phyloP scores from a whole-genome alignment of 2,329 filamentous ascomycete species.

The Penicillium sp. region DNA sequence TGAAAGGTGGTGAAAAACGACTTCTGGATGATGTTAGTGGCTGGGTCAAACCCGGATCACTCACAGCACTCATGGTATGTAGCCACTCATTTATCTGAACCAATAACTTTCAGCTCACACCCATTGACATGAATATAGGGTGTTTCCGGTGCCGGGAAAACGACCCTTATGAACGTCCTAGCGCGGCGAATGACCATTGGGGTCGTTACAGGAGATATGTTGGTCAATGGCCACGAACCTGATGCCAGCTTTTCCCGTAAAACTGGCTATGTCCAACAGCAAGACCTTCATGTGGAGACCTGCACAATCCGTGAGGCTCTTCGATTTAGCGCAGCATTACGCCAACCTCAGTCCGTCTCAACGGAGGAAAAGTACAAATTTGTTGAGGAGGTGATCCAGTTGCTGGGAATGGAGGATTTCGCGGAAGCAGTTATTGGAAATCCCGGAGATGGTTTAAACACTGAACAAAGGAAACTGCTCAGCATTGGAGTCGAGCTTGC shows the following conservation, averaged over 20 bases:
- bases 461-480: constrained; percentile 65
- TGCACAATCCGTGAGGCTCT: constrained; percentile 84
- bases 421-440: constrained; percentile 84
- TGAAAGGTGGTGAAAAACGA: constrained; percentile 50
- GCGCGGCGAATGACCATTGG: constrained; percentile 59
- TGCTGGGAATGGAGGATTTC: constrained; percentile 84
- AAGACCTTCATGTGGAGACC: constrained; percentile 76
- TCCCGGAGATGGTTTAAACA: constrained; percentile 68
- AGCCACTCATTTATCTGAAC: not conserved
- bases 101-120: not conserved
- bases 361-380: constrained; percentile 72
- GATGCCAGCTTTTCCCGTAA: constrained; percentile 61
- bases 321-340: constrained; percentile 78
- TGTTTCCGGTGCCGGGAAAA: constrained; percentile 61
- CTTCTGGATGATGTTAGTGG: constrained; percentile 55
- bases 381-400: constrained; percentile 75
- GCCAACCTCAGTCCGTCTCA: constrained; percentile 70
- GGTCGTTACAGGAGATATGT: constrained; percentile 63
- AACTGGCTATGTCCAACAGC: constrained; percentile 66
- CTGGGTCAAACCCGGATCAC: constrained; percentile 55
- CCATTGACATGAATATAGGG: constrained; percentile 32
- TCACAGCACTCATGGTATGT: constrained; percentile 53
- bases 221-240: constrained; percentile 59
- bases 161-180: constrained; percentile 57
- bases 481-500: constrained; percentile 92